A percentile compares a stretch with the other conserved stretches of the same genome.
These are phyloP conservation scores for Metschnikowia anglica DNA, from an alignment of 805 yeast species.

Conservation along the genomic window DNA sequence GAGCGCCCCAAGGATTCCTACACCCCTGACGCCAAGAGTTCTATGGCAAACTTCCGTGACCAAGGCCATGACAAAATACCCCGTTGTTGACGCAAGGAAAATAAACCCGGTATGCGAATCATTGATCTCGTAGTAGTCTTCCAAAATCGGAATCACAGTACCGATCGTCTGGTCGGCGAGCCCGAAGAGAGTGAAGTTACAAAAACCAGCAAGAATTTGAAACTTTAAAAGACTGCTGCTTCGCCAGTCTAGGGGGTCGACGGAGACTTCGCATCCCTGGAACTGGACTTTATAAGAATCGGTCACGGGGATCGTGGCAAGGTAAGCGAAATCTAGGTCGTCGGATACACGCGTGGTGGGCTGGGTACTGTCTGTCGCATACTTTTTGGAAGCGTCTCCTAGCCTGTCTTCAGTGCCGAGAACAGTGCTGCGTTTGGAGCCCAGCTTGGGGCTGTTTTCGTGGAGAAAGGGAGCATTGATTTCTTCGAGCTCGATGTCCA, in stretches of 20 bases:
- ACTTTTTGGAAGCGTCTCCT: background rate
- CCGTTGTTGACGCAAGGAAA: conserved; percentile 52
- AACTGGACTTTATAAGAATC: conserved; percentile 22
- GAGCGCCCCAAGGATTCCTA: conserved; percentile 34
- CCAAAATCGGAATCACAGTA: conserved; percentile 53
- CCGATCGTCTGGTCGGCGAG: conserved; percentile 63
- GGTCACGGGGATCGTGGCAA: conserved; percentile 13
- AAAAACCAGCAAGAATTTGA: conserved; percentile 43
- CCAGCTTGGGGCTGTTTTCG: background rate
- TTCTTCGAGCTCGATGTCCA: conserved; percentile 6
- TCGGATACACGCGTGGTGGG: background rate
- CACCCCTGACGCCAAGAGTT: conserved; percentile 49
- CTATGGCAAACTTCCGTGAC: conserved; percentile 44
- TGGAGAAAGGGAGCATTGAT: conserved; percentile 2
- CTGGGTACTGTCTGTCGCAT: background rate
- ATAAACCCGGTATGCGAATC: conserved; percentile 50
- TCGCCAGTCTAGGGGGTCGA: conserved; percentile 44
- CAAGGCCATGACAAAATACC: conserved; percentile 56
- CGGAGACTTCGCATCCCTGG: conserved; percentile 26
- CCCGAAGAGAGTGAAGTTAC: conserved; percentile 49
- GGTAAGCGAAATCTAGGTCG: conserved; percentile 8
- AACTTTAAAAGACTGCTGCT: conserved; percentile 36
- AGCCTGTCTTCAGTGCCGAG: background rate
- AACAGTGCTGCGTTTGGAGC: background rate
- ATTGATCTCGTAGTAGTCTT: conserved; percentile 46